Conservation (phyloP, 345 rosid genomes). For the Ricinus communis region DNA sequence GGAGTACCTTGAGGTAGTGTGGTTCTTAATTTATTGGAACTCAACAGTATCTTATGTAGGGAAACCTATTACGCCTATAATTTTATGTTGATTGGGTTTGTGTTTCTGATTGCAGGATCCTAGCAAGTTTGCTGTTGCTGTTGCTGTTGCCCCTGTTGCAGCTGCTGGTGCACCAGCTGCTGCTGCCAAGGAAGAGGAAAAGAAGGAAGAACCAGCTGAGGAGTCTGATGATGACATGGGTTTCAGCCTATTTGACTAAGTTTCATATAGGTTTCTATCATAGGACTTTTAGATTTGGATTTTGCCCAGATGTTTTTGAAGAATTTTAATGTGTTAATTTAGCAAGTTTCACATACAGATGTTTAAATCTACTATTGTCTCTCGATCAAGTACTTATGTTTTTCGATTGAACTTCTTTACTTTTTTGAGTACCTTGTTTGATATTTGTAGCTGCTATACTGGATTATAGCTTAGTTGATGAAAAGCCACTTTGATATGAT, state of each 20-base stretch:
- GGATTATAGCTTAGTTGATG: too few species aligned
- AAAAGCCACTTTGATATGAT: too few species aligned
- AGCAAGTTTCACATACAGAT: background rate
- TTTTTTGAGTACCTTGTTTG: too few species aligned
- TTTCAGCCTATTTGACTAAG: conserved; percentile 69
- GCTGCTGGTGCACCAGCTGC: conserved; percentile 33
- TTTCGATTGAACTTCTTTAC: background rate
- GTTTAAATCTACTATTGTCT: background rate
- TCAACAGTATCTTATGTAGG: background rate
- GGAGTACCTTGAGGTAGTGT: conserved; percentile 71
- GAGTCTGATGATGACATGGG: conserved; percentile 97
- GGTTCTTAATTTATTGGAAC: background rate
- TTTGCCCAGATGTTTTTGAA: background rate
- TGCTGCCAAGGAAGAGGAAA: conserved; percentile 57
- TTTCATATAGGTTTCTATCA: background rate
- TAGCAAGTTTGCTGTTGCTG: conserved; percentile 64
- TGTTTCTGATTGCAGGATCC: conserved; percentile 55
- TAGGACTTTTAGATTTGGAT: background rate
- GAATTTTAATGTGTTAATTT: background rate
- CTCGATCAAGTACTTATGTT: background rate
- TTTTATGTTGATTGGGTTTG: background rate
- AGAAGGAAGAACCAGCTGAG: conserved; percentile 72
- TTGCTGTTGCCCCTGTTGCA: conserved; percentile 38
- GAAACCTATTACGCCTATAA: too few species aligned
- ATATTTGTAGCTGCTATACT: too few species aligned